These are phyloP conservation scores for Boletellus ananas DNA, from an alignment of 768 basidiomycete genomes.

Conservation along the genomic window DNA sequence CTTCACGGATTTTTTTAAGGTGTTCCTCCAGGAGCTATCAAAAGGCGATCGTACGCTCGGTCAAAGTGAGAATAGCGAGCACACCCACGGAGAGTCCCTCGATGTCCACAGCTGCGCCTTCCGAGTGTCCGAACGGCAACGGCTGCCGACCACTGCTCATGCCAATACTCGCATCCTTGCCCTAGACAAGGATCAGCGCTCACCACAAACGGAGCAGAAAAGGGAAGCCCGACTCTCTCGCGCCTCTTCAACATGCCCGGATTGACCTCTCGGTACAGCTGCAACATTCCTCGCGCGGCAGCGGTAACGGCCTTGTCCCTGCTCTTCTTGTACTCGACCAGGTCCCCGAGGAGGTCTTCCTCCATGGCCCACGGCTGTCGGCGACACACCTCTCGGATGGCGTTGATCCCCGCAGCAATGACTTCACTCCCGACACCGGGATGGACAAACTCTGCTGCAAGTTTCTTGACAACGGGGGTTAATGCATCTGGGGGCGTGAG, in stretches of 20 bases:
- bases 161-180: conserved; percentile 87
- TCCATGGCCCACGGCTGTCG: conserved; percentile 98
- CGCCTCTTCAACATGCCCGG: conserved; percentile 86
- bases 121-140: conserved; percentile 78
- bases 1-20: conserved; percentile 64
- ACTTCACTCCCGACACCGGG: conserved; percentile 96
- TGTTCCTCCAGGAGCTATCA: conserved; percentile 84
- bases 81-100: conserved; percentile 78
- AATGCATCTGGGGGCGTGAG: conserved; percentile 92
- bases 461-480: conserved; percentile 82
- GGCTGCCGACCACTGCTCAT: conserved; percentile 59
- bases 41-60: background rate
- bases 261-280: conserved; percentile 93
- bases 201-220: background rate
- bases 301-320: conserved; percentile 89
- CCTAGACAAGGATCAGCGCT: conserved; percentile 40
- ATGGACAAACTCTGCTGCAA: conserved; percentile 95
- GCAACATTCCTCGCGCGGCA: conserved; percentile 83
- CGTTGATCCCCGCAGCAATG: conserved; percentile 93
- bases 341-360: conserved; percentile 85
- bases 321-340: conserved; percentile 94
- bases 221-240: conserved; percentile 59
- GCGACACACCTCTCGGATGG: conserved; percentile 90
- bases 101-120: conserved; percentile 75
- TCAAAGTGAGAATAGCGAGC: background rate